Conservation (phyloP, 345 rosid species). For the Syzygium grande region DNA sequence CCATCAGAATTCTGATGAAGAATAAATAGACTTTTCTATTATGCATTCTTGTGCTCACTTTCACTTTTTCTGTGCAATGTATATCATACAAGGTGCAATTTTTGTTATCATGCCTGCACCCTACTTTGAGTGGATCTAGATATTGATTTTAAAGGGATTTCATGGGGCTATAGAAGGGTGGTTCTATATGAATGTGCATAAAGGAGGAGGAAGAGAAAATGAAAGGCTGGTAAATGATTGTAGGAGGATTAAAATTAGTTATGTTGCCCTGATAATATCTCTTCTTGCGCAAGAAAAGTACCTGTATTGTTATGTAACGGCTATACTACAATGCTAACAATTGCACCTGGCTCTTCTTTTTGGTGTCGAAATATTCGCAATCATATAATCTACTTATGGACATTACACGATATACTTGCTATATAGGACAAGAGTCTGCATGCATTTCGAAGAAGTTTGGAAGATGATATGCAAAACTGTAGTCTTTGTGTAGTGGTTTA, state of each 20-base stretch:
- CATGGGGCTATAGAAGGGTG: neutral
- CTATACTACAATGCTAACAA: neutral
- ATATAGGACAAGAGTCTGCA: neutral
- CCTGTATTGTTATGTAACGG: neutral
- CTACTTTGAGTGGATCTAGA: neutral
- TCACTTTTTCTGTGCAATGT: neutral
- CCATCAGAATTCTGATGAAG: neutral
- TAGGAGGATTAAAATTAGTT: neutral
- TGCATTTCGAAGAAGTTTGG: neutral
- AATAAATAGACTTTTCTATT: neutral
- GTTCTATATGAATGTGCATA: neutral
- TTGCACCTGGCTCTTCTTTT: neutral
- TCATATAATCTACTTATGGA: neutral
- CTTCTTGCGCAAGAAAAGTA: neutral
- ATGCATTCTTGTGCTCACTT: neutral
- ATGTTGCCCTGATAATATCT: neutral
- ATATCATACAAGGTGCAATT: neutral
- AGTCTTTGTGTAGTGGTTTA: neutral
- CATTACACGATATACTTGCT: neutral
- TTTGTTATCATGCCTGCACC: neutral
- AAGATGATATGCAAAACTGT: neutral
- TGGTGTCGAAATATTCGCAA: neutral
- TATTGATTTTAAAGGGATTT: neutral
- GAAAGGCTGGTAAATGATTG: neutral
- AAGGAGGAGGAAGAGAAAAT: neutral